phyloP scores from a whole-genome alignment of 495 filamentous ascomycete genomes.

The Neurospora sublineolata region DNA sequence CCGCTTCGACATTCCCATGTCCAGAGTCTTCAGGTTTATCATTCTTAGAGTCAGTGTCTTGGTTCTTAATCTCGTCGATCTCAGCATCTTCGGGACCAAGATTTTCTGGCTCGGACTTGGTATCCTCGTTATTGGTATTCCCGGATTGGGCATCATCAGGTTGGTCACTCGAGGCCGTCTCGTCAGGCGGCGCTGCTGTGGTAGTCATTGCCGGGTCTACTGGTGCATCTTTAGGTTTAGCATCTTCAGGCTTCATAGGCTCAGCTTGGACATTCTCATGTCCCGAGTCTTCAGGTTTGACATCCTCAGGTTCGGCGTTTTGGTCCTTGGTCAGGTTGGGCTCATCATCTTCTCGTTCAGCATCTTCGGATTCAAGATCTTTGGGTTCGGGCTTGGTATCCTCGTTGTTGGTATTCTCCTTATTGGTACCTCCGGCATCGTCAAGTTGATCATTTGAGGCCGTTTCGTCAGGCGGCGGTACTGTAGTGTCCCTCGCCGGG shows the following conservation, averaged over 20 bases:
- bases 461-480: not conserved
- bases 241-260: not conserved
- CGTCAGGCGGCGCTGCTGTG: not conserved
- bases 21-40: not conserved
- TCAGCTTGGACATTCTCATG: not conserved
- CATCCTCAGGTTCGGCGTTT: not conserved
- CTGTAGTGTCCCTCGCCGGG: not conserved
- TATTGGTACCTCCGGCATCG: not conserved
- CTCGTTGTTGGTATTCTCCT: not conserved
- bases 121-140: not conserved
- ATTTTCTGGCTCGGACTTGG: not conserved
- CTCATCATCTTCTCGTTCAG: not conserved
- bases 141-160: not conserved
- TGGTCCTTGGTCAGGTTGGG: not conserved
- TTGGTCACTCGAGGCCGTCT: not conserved
- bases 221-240: not conserved
- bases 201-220: not conserved
- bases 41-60: not conserved
- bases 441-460: not conserved
- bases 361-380: not conserved
- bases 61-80: not conserved
- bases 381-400: not conserved
- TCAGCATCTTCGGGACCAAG: not conserved
- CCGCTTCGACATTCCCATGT: not conserved
- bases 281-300: not conserved